Base-by-base conservation (phyloP, 1,284 basidiomycete species). In the Cryptococcus hybrid region DNA sequence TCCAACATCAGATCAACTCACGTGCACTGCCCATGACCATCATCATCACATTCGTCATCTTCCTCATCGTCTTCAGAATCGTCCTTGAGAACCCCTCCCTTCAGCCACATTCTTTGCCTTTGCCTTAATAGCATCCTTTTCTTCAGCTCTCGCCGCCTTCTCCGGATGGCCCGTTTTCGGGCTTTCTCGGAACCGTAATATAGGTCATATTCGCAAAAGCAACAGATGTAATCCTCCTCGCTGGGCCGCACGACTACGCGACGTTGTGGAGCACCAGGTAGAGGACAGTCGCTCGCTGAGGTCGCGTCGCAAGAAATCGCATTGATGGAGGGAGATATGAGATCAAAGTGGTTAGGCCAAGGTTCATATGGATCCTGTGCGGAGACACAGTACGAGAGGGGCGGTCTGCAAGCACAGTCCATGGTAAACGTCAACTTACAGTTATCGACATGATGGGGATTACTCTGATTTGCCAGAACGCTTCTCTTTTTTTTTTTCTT, bases 401-500 rank as follows among this genome's bases (percentile, higher is more conserved):
- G 5, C 75, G 71, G 59, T 79, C 77, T 79, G 59, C 37, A 58
- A 15, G 7, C 8, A 15, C 36, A 12, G 34, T 37, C 39, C 52
- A 30, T 5, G 11, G 8, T 39, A 15, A 40, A 5, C 11, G 35
- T 49, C 12, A 30, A 66, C 76, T 62, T 47, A 78, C 77, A 79
- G 79, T 93, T 93, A 67, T 88, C 83, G 49, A 92, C 82, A 78
- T 92, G 91, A 76, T 94, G 91, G 4, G 90, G 91, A 70, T 93
- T 93, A 47, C 88, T 88, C 52, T 88, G 88, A 73, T 92, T 92
- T 36, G 90, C 89, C 15, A 90, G 79, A 2, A 87, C 86, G 51
- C 88, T 88, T 48, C 89, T 83, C 77, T 92, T 92, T 84, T 92
- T 93, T 84, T 92, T 92, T 83, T 90, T 91, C 58, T 79, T 76